Base-by-base conservation (phyloP, 2,329 filamentous ascomycete species). In the Aurifilum marmelostoma region DNA sequence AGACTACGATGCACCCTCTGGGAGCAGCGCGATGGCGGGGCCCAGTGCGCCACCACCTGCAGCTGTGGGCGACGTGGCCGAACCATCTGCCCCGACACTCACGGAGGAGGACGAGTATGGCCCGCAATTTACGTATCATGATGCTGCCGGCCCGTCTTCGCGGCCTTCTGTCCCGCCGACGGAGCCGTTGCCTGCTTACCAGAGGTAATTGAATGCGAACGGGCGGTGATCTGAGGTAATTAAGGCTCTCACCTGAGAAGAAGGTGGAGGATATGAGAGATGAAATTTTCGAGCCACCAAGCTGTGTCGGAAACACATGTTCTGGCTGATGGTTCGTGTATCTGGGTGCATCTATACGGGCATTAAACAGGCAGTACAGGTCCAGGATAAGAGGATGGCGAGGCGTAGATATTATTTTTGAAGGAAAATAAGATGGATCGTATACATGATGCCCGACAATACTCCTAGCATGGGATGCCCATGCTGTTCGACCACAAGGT, bases 41-140 rank as follows among this genome's bases (percentile, higher is more conserved):
- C 71, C 70, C 27, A 70, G 74, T 12, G 74, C 71, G 41, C 76
- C 69, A 61, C 65, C 70, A 7, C 65, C 62, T 1, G 65, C 73
- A 56, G 65, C 66, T 34, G 76, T 76, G n/a, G 73, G 72, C 12
- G 69, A 64, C 12, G 67, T 32, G 27, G 65, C 56, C n/a, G 81
- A 82, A 73, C 86, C 88, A 2, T 87, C 85, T 60, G 89, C 89
- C 6, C 89, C 89, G 4, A 78, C 83, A 34, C 78, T 91, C n/a
- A 77, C 80, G 47, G 84, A 89, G 60, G 83, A 89, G 67, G 83
- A 87, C 72, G 82, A 87, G 41, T 71, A 71, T 34, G 70, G 70
- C 18, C 29, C 29, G 11, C 64, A 67, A 29, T 71, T 60, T 32
- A 27, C 70, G 21, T 70, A 71, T 58, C 37, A 41, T 11, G 41